Conservation (phyloP, 495 filamentous ascomycete species). For the Glarea lozoyensis region DNA sequence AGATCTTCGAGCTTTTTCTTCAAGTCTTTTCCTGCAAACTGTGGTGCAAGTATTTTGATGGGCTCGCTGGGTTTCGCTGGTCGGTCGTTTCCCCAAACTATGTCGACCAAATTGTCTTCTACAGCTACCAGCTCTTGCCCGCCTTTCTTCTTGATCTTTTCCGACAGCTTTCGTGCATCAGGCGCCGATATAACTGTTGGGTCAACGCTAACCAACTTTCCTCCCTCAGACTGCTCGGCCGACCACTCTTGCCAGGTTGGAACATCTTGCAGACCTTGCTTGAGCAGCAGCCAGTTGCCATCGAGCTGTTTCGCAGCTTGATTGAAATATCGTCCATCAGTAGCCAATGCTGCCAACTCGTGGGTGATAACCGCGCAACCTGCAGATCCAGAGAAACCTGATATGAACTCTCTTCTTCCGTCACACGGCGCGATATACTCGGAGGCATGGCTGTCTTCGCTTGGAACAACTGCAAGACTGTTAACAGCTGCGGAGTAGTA, state of each 20-base stretch:
- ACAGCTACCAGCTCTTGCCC: conserved; percentile 67
- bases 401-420: conserved; percentile 84
- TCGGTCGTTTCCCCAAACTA: conserved; percentile 69
- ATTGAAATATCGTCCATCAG: conserved; percentile 97
- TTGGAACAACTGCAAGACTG: conserved; percentile 67
- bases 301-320: conserved; percentile 92
- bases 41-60: conserved; percentile 56
- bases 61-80: conserved; percentile 70
- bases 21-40: conserved; percentile 77
- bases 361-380: conserved; percentile 84
- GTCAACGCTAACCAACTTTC: conserved; percentile 86
- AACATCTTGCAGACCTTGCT: conserved; percentile 86
- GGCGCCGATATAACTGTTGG: conserved; percentile 77
- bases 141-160: conserved; percentile 81
- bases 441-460: conserved; percentile 94
- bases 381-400: conserved; percentile 91
- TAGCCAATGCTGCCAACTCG: conserved; percentile 83
- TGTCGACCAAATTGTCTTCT: conserved; percentile 74
- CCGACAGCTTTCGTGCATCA: conserved; percentile 77
- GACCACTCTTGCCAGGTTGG: conserved; percentile 99
- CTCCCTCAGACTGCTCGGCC: conserved; percentile 71
- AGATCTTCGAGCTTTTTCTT: conserved; percentile 79
- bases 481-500: conserved; percentile 7
- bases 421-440: conserved; percentile 97
- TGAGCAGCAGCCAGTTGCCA: conserved; percentile 83